phyloP scores from a whole-genome alignment of 495 filamentous ascomycete genomes.

The Neurospora tetrasperma region DNA sequence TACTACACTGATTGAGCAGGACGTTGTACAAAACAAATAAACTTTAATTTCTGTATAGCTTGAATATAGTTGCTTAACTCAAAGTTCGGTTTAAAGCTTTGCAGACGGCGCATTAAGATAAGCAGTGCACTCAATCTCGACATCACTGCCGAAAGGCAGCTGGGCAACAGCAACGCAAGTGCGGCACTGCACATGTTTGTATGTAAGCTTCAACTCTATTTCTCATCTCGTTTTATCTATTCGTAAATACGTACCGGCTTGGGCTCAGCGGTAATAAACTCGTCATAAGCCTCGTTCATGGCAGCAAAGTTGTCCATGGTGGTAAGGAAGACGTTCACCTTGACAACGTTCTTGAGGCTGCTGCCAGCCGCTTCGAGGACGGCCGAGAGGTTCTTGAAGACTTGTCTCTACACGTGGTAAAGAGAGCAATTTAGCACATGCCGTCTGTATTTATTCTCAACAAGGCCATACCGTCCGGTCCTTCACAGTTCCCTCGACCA shows the following conservation, averaged over 20 bases:
- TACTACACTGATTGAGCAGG: neutral
- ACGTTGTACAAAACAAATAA: neutral
- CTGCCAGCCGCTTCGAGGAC: conserved; percentile 53
- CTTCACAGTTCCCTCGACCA: conserved; percentile 44
- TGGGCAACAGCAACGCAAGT: conserved; percentile 62
- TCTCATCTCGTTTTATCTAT: neutral
- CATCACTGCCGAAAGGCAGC: conserved; percentile 54
- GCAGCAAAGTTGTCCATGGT: conserved; percentile 56
- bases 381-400: conserved; percentile 48
- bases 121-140: conserved; percentile 64
- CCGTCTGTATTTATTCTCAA: neutral
- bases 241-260: conserved; percentile 36
- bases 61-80: neutral
- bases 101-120: conserved; percentile 20
- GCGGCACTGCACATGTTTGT: conserved; percentile 23
- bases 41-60: neutral
- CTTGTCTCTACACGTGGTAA: conserved; percentile 26
- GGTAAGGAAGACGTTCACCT: conserved; percentile 58
- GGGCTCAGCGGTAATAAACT: conserved; percentile 43
- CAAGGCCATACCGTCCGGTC: conserved; percentile 37
- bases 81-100: neutral
- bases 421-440: neutral
- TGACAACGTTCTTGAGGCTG: conserved; percentile 49
- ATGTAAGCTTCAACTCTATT: neutral
- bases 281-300: conserved; percentile 52